Conservation (phyloP, 75 land plant genomes). For the Pinus tabuliformis region DNA sequence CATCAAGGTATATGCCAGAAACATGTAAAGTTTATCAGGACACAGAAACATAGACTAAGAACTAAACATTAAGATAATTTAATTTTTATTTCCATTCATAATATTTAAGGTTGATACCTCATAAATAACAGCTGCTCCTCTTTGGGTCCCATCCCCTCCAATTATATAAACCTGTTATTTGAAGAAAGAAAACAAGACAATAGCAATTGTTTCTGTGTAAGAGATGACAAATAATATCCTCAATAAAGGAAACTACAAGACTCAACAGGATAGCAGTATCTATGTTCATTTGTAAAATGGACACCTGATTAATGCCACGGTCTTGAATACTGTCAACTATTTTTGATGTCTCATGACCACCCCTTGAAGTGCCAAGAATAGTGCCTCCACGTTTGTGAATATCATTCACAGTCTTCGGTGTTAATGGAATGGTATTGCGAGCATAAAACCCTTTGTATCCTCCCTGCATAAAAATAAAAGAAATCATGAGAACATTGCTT, state of each 20-base stretch:
- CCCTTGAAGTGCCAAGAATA: constrained; percentile 84
- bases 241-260: neutral
- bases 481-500: neutral
- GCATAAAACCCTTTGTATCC: constrained; percentile 94
- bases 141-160: constrained; percentile 98
- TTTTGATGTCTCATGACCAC: constrained; percentile 83
- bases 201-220: neutral
- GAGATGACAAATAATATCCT: neutral
- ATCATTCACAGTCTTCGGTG: constrained; percentile 80
- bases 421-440: constrained; percentile 69
- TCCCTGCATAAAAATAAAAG: constrained; percentile 42
- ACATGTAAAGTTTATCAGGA: no score
- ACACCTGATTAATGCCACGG: constrained; percentile 92
- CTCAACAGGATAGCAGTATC: neutral
- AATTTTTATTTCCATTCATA: neutral
- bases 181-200: neutral
- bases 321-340: constrained; percentile 95
- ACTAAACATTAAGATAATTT: neutral
- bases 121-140: constrained; percentile 79
- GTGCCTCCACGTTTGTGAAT: constrained; percentile 98
- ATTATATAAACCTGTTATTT: constrained; percentile 80
- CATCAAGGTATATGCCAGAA: no score
- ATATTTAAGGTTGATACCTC: constrained; percentile 43
- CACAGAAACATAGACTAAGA: no score
- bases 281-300: neutral